Evolutionary conservation across 768 basidiomycete genomes (phyloP), one percentile per base, ranked within the genome.

Genomic region (Cystofilobasidium macerans): DNA sequence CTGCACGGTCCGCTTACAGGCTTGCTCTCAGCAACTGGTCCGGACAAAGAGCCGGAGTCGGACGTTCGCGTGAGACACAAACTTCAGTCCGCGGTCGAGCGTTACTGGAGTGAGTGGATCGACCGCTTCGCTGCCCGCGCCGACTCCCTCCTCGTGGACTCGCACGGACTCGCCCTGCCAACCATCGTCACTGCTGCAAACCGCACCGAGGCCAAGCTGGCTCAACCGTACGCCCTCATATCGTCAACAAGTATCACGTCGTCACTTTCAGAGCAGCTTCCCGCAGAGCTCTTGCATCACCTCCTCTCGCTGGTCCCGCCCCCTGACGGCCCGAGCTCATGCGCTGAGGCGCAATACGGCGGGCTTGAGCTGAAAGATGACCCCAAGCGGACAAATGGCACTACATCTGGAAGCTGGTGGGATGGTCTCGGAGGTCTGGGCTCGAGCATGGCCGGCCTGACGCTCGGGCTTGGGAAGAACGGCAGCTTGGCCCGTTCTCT

Each of bases 81-180:
- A 30, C 28, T 54, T 13, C 26, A 13, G 9, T 9, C 28, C 14
- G 11, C 51, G 2, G 14, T 54, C 28, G 51, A 54, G 51, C 51
- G 51, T 20, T 54, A 30, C 30, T 54, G 51, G 51, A 54, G 51
- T 30, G 51, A 54, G 51, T 54, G 51, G 51, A 32, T 54, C 28
- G 51, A 54, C 5, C 51, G 20, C 51, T 54, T 54, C 32, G 2
- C 51, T 2, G 14, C 14, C 26, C 18, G 8, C 18, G 2, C 51
- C 12, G 5, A 11, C 16, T 14, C 26, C 7, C 51, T 54, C 5
- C 3, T 54, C 8, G 26, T 30, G 6, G 14, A 16, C 18, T 54
- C 51, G 51, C 51, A 30, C 18, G 51, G 51, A 5, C 51, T 54
- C 7, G 18, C 28, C 51, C 51, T 54, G 14, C 51, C 51, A 8